Conservation (phyloP, 2,329 filamentous ascomycete species). For the Fusarium annulatum region DNA sequence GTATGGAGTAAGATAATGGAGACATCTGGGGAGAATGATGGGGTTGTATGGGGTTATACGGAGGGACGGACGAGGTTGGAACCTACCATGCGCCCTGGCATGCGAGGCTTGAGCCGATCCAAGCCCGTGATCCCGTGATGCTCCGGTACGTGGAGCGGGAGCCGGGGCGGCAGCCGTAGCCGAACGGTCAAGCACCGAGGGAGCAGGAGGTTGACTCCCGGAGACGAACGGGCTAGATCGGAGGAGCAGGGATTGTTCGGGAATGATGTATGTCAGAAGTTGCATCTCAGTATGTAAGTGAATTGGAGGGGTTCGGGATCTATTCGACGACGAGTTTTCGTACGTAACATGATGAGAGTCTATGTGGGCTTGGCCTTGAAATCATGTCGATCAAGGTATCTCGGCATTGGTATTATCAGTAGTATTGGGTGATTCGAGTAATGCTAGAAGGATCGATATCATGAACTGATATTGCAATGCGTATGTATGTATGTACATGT, state of each 20-base stretch:
- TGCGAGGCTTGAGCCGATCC: constrained; percentile 42
- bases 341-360: constrained; percentile 19
- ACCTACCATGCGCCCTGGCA: constrained; percentile 13
- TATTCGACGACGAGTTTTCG: constrained; percentile 18
- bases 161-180: constrained; percentile 41
- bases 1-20: constrained; percentile 39
- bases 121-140: constrained; percentile 47
- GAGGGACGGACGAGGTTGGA: constrained; percentile 25
- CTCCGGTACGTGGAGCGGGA: constrained; percentile 44
- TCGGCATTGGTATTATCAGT: neutral
- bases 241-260: constrained; percentile 40
- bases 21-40: constrained; percentile 22
- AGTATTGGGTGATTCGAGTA: neutral
- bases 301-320: constrained; percentile 11
- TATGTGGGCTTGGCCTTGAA: constrained; percentile 14
- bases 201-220: constrained; percentile 12
- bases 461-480: constrained; percentile 31
- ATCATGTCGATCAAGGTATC: constrained; percentile 11
- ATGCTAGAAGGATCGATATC: constrained; percentile 14
- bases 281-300: constrained; percentile 24
- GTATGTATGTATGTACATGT: neutral
- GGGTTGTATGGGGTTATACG: constrained; percentile 34
- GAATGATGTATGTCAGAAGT: constrained; percentile 13
- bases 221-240: constrained; percentile 43
- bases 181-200: constrained; percentile 40